These are phyloP conservation scores for Trifolium fragiferum DNA, from an alignment of 306 rosid species.

Conservation along the genomic window DNA sequence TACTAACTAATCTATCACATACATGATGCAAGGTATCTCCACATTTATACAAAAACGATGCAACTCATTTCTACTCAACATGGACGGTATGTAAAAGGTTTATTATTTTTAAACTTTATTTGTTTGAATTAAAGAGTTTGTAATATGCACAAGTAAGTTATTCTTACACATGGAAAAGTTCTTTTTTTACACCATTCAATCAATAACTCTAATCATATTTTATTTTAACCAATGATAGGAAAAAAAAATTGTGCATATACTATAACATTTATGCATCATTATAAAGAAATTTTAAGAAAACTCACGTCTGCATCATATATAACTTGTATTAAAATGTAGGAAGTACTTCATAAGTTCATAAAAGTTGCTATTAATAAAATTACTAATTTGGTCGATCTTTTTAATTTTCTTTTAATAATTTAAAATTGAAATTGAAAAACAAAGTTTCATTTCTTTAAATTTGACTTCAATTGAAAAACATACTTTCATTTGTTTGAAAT, in stretches of 20 bases:
- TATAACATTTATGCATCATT: too few relatives aligned
- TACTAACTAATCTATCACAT: too few relatives aligned
- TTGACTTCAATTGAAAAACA: not conserved
- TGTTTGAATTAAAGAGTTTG: not conserved
- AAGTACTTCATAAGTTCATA: not conserved
- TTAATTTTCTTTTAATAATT: too few relatives aligned
- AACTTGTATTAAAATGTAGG: not conserved
- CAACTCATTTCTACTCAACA: not conserved
- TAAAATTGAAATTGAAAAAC: too few relatives aligned
- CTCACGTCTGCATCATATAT: too few relatives aligned
- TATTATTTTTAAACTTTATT: not conserved
- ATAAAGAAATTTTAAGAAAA: too few relatives aligned
- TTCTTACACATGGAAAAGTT: too few relatives aligned
- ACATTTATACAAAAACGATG: not conserved
- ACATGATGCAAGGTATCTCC: not conserved
- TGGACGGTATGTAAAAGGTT: conserved; percentile 18
- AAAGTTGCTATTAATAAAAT: not conserved
- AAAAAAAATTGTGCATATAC: too few relatives aligned
- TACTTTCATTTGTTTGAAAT: not conserved
- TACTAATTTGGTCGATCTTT: not conserved
- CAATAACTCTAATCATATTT: too few relatives aligned
- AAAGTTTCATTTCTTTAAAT: not conserved
- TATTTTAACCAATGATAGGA: too few relatives aligned
- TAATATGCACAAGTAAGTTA: too few relatives aligned
- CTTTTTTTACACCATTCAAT: too few relatives aligned